These are phyloP conservation scores for Ganoderma multipileum DNA, from an alignment of 1,284 basidiomycete genomes.

Conservation along the genomic window DNA sequence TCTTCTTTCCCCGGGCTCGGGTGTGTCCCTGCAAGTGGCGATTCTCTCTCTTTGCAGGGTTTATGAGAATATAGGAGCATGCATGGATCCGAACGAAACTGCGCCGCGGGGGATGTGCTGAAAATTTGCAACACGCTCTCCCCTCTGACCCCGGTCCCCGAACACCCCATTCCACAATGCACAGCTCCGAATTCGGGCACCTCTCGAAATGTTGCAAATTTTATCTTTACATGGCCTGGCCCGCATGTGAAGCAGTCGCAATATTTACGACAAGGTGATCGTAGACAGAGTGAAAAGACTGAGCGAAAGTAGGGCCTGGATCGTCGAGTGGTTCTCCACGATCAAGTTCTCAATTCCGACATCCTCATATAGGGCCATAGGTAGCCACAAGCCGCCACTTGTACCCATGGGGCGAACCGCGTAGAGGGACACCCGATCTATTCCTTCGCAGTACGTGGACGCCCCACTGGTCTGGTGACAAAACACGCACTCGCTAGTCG, in stretches of 20 bases:
- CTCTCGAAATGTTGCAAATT: background rate
- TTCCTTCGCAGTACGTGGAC: background rate
- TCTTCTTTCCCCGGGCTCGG: background rate
- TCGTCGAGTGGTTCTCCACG: background rate
- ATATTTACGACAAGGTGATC: background rate
- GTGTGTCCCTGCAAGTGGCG: background rate
- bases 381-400: background rate
- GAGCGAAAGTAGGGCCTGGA: background rate
- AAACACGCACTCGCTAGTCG: background rate
- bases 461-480: conserved; percentile 3
- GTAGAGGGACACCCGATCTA: background rate
- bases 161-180: background rate
- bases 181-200: background rate
- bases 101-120: too few relatives aligned
- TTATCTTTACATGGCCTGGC: background rate
- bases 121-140: background rate
- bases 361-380: background rate
- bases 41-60: background rate
- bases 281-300: background rate
- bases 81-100: background rate
- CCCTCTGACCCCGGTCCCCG: background rate
- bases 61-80: background rate
- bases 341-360: background rate
- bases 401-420: background rate
- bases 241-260: too few relatives aligned